Evolutionary conservation across 371 early-diverging fungal genomes (phyloP), one percentile per base, ranked within the genome.

Genomic region (Zychaea mexicana): DNA sequence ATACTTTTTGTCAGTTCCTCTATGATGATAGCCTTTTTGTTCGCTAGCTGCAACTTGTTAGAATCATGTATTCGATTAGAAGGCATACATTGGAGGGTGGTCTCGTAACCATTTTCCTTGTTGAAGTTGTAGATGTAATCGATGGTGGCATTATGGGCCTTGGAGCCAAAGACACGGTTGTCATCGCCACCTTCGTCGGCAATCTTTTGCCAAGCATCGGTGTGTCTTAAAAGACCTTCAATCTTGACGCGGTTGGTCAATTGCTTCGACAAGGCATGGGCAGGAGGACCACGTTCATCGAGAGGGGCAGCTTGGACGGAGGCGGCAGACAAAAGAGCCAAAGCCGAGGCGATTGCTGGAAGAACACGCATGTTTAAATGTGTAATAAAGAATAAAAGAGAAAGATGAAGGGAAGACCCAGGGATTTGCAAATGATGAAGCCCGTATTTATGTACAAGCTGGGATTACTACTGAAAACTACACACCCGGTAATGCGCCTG

Each of bases 121-220:
- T 12, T 12, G 21, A 39, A 60, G 19, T 60, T 39, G 28, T 46
- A 22, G 47, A 63, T 56, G 55, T 63, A 63, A 28, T 63, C 38
- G 15, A 63, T 19, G 8, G 63, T 63, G 7, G 42, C 63, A 47
- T 63, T 63, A 31, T 63, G 63, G 9, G 26, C 63, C 17, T 19
- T 32, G n/a, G 63, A 56, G 17, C 63, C 57, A 56, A 63, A 63
- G 7, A 45, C 63, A 22, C 63, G 63, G 12, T 38, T 63, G 21
- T 38, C 57, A 13, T 56, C 24, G 22, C 42, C 42, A 12, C 45
- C 21, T 2, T 45, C 47, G 22, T 56, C 57, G 22, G 63, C 63
- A 22, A 56, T 13, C 9, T 30, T 46, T 46, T 63, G 63, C 24
- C 55, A 31, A 24, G 33, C 36, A 38, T 56, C 26, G 3, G 63